These are phyloP conservation scores for Boehmeria nivea DNA, from an alignment of 306 rosid genomes.

Conservation along the genomic window DNA sequence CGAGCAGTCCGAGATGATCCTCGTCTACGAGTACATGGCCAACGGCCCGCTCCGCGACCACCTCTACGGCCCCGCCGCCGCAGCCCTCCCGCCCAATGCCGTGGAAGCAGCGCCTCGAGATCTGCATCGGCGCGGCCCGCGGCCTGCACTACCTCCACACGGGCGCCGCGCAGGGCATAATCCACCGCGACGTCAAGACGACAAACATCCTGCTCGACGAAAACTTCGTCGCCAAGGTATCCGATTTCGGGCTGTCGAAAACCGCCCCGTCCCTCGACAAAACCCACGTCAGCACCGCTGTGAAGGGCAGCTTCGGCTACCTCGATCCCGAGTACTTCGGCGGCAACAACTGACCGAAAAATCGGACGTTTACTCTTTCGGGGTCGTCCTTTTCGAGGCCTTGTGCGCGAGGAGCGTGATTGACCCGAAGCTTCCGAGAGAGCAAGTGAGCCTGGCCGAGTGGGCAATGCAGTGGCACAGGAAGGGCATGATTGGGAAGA, in stretches of 20 bases:
- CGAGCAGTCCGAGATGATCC: slow-evolving; percentile 74
- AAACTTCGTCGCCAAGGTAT: slow-evolving; percentile 62
- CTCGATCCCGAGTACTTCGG: slow-evolving; percentile 83
- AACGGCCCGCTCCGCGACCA: slow-evolving; percentile 80
- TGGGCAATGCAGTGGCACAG: slow-evolving; percentile 53
- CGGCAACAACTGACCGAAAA: slow-evolving; percentile 70
- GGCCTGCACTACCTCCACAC: slow-evolving; percentile 91
- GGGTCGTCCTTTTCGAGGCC: slow-evolving; percentile 74
- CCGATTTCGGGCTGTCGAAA: slow-evolving; percentile 85
- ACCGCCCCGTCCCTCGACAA: slow-evolving; percentile 48
- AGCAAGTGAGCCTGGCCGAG: slow-evolving; percentile 65
- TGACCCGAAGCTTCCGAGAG: slow-evolving; percentile 40
- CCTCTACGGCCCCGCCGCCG: slow-evolving; percentile 51
- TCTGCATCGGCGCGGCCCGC: slow-evolving; percentile 81
- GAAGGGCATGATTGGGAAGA: slow-evolving; percentile 38
- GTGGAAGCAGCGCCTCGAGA: slow-evolving; percentile 78
- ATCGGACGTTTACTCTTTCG: slow-evolving; percentile 82
- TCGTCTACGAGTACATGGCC: slow-evolving; percentile 81
- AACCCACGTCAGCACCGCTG: slow-evolving; percentile 79
- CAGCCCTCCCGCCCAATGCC: slow-evolving; percentile 45
- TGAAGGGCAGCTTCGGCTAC: slow-evolving; percentile 91
- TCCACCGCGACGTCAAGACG: slow-evolving; percentile 83
- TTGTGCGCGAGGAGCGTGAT: slow-evolving; percentile 60
- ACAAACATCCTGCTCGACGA: slow-evolving; percentile 82
- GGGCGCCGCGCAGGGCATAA: slow-evolving; percentile 69